Percentiles rank a stretch among this genome's conserved stretches.
These are phyloP conservation scores for Candida xiaguanensis DNA, from an alignment of 805 yeast genomes.

Conservation along the genomic window DNA sequence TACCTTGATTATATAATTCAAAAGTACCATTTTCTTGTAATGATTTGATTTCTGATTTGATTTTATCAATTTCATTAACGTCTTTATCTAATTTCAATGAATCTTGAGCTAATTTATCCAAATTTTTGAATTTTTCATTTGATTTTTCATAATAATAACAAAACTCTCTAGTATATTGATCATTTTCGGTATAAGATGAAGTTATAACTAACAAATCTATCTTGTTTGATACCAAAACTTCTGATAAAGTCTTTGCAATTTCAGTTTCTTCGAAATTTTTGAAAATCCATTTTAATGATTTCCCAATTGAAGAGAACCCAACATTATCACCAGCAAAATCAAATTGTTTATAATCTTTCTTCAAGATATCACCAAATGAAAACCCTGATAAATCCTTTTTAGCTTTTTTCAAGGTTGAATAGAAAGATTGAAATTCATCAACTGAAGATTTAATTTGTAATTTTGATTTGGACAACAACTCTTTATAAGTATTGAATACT, in stretches of 20 bases:
- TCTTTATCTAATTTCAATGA: slow-evolving; percentile 23
- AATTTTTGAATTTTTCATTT: slow-evolving; percentile 13
- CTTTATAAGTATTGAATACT: slow-evolving; percentile 39
- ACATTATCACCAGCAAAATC: slow-evolving; percentile 33
- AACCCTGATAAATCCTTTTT: slow-evolving; percentile 67
- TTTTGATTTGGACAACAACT: slow-evolving; percentile 10
- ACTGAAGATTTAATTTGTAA: neutral
- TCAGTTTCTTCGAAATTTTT: slow-evolving; percentile 21
- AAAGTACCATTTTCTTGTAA: slow-evolving; percentile 12
- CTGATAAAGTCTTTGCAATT: slow-evolving; percentile 18
- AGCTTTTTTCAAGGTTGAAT: slow-evolving; percentile 34
- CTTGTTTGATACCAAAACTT: slow-evolving; percentile 15
- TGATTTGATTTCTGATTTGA: slow-evolving; percentile 12
- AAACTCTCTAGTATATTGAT: slow-evolving; percentile 32
- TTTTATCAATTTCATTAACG: slow-evolving; percentile 18
- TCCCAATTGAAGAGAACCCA: slow-evolving; percentile 78
- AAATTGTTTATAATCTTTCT: slow-evolving; percentile 84
- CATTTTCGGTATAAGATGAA: slow-evolving; percentile 35
- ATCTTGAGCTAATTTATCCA: slow-evolving; percentile 17
- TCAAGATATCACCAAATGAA: slow-evolving; percentile 54
- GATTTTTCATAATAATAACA: slow-evolving; percentile 19
- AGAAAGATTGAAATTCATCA: slow-evolving; percentile 11
- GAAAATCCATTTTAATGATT: slow-evolving; percentile 54
- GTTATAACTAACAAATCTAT: slow-evolving; percentile 34
- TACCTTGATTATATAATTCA: slow-evolving; percentile 41